A percentile compares a stretch with the other conserved stretches of the same genome.
phyloP scores from a whole-genome alignment of 2,329 filamentous ascomycete genomes.

The Neocatenulostroma microsporum region DNA sequence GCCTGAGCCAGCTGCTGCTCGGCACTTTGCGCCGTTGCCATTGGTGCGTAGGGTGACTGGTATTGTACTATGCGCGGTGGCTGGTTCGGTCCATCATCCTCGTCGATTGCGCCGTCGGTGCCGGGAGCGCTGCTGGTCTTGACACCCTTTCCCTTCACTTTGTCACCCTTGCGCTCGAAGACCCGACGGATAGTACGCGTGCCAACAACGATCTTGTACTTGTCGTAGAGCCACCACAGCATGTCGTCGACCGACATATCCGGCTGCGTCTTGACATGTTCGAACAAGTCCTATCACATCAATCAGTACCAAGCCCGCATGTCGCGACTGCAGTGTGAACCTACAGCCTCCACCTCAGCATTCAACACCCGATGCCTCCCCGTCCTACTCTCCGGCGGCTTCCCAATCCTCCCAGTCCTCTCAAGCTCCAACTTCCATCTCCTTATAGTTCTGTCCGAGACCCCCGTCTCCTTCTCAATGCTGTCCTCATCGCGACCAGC shows the following conservation, averaged over 20 bases:
- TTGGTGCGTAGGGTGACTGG: slow-evolving; percentile 29
- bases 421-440: slow-evolving; percentile 33
- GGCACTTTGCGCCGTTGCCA: slow-evolving; percentile 18
- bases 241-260: slow-evolving; percentile 32
- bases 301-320: too few species aligned
- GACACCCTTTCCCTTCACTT: slow-evolving; percentile 20
- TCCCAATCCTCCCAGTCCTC: slow-evolving; percentile 31
- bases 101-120: slow-evolving; percentile 13
- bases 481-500: slow-evolving; percentile 28
- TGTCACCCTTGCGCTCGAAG: slow-evolving; percentile 31
- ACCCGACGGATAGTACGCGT: slow-evolving; percentile 31
- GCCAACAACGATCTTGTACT: slow-evolving; percentile 30
- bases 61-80: slow-evolving; percentile 15
- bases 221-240: slow-evolving; percentile 33
- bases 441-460: slow-evolving; percentile 28
- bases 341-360: slow-evolving; percentile 27
- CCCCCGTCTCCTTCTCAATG: slow-evolving; percentile 31
- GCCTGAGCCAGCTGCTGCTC: slow-evolving; percentile 26
- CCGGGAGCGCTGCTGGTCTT: slow-evolving; percentile 2
- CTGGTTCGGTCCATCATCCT: slow-evolving; percentile 18
- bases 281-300: slow-evolving; percentile 22
- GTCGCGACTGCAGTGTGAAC: slow-evolving; percentile 3
- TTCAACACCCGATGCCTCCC: slow-evolving; percentile 30
- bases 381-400: slow-evolving; percentile 30
- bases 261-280: slow-evolving; percentile 28